phyloP scores from a whole-genome alignment of 2,329 filamentous ascomycete genomes.

The Alternaria rosae region DNA sequence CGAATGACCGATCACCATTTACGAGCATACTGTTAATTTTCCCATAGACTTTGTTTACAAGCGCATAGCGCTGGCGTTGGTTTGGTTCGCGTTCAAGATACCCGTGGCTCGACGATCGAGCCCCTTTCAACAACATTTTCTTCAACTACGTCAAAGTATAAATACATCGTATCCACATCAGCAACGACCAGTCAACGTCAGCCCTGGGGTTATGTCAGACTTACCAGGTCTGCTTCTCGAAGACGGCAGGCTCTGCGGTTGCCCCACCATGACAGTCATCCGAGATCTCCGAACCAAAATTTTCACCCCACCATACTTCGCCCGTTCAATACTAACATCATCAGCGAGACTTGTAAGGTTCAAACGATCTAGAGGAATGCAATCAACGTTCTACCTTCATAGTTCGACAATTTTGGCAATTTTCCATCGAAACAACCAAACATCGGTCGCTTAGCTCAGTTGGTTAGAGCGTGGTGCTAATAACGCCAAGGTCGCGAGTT shows the following conservation, averaged over 20 bases:
- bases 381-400: accelerated
- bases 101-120: conserved; percentile 3
- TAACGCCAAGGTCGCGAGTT: conserved; percentile 26
- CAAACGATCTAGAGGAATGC: accelerated
- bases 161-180: not conserved
- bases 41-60: not conserved
- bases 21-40: not conserved
- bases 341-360: not conserved
- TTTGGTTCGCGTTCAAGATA: conserved; percentile 4
- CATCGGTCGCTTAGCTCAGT: conserved; percentile 25
- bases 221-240: not conserved
- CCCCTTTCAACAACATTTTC: not conserved
- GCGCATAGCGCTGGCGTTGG: conserved; percentile 7
- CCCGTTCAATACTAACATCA: not conserved
- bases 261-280: conserved; percentile 4
- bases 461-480: conserved; percentile 28
- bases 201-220: not conserved
- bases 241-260: not conserved
- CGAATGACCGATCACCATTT: accelerated
- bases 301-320: not conserved
- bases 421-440: conserved; percentile 8
- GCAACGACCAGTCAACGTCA: not conserved
- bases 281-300: conserved; percentile 1
- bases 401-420: accelerated
- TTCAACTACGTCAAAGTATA: not conserved